These are phyloP conservation scores for Russula lepida DNA, from an alignment of 768 basidiomycete species.

Conservation along the genomic window DNA sequence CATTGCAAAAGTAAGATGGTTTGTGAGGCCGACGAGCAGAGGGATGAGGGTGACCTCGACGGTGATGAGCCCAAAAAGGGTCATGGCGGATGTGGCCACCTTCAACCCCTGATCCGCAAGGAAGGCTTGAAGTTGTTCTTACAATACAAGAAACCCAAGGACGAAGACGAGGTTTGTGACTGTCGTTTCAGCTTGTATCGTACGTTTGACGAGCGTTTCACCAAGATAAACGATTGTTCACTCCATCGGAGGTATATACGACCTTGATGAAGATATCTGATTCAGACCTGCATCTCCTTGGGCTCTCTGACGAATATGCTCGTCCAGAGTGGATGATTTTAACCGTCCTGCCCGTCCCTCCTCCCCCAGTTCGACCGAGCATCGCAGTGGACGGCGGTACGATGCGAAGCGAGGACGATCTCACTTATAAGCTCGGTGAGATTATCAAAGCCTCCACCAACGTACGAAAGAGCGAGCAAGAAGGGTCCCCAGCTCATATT, in stretches of 20 bases:
- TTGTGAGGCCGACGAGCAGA: slow-evolving; percentile 84
- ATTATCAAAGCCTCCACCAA: slow-evolving; percentile 94
- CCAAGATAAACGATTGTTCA: slow-evolving; percentile 74
- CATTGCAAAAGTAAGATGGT: slow-evolving; percentile 82
- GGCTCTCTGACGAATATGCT: slow-evolving; percentile 91
- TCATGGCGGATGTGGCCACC: slow-evolving; percentile 95
- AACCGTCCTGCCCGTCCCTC: slow-evolving; percentile 95
- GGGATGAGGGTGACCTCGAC: slow-evolving; percentile 71
- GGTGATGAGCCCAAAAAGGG: slow-evolving; percentile 75
- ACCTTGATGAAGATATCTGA: slow-evolving; percentile 95
- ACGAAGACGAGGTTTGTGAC: slow-evolving; percentile 77
- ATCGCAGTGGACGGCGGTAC: slow-evolving; percentile 96
- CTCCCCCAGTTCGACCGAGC: slow-evolving; percentile 95
- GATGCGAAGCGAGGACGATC: slow-evolving; percentile 94
- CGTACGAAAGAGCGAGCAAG: slow-evolving; percentile 87
- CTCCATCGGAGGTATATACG: slow-evolving; percentile 83
- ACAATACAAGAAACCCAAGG: slow-evolving; percentile 90
- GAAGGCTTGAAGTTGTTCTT: slow-evolving; percentile 93
- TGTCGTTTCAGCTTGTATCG: slow-evolving; percentile 2
- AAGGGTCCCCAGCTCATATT: slow-evolving; percentile 94
- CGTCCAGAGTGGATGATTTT: slow-evolving; percentile 99
- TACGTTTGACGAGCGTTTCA: slow-evolving; percentile 33
- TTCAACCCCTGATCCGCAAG: slow-evolving; percentile 84
- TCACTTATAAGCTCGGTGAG: slow-evolving; percentile 96
- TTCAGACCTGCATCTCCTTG: slow-evolving; percentile 78